Base-by-base conservation (phyloP, 352 stramenopile genomes). In the Globisporangium mamillatum region DNA sequence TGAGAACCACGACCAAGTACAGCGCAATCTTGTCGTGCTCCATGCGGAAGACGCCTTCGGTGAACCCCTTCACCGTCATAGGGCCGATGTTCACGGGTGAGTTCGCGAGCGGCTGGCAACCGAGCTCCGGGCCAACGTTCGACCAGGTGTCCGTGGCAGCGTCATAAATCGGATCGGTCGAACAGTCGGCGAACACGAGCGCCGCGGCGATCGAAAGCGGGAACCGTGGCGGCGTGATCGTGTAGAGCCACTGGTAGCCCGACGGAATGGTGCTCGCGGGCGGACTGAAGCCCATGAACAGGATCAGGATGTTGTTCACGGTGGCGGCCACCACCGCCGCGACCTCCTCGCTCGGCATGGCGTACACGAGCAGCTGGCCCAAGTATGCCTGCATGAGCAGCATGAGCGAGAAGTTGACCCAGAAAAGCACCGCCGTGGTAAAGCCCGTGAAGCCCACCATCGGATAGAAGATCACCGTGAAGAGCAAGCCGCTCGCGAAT, bases 261-360 rank as follows among this genome's bases (percentile, higher is more conserved):
- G 10, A 24, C 1, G 76, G 76, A 22, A 83, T 77, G 27, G 34
- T 1, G 22, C n/a, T 64, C 3, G 72, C 64, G 3, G 76, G 74
- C 25, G 76, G 76, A 18, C 65, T 77, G 61, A 75, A 84, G 3
- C 81, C 82, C 16, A 60, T 66, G 59, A 90, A 89, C 16, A 89
- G 56, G 8, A 83, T 59, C 34, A 79, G 72, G 56, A 90, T 59
- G 44, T 75, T 76, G 25, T 29, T 29, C 27, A 29, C 27, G 27
- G 27, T 29, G 27, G 27, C 27, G 27, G 27, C 27, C 27, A 29
- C 27, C 27, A 29, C 27, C 27, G 27, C 27, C 27, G 27, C 27
- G 27, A 29, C 27, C 27, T 29, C 27, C 27, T 29, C 27, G 27
- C 27, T 29, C 27, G 27, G 27, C 27, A 29, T 29, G 27, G 27